Evolutionary conservation across 164 flowering plant genomes (phyloP).

Genomic region (Kalanchoe fedtschenkoi): DNA sequence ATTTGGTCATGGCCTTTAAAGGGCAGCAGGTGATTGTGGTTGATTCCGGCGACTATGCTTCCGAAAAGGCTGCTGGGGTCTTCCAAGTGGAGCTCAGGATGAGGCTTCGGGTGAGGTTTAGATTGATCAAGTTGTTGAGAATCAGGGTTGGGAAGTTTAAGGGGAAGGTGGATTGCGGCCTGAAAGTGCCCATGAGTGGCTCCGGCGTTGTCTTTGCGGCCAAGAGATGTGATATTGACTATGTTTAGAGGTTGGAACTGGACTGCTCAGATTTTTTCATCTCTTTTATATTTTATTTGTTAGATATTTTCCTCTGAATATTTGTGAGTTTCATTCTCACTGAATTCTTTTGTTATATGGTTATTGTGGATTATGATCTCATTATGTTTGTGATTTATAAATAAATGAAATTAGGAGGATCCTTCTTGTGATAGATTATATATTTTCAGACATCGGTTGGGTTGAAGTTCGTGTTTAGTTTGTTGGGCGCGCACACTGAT

Average conservation of each 20-base stretch:
- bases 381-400: background rate
- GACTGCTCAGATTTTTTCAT: background rate
- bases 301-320: background rate
- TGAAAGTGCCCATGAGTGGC: background rate
- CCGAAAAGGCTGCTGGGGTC: background rate
- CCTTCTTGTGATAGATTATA: background rate
- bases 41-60: background rate
- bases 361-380: background rate
- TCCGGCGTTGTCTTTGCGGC: background rate
- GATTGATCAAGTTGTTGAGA: slow-evolving; percentile 2
- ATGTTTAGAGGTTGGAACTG: background rate
- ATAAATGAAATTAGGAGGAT: background rate
- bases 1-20: background rate
- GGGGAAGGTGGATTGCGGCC: slow-evolving; percentile 5
- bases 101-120: slow-evolving; percentile 2
- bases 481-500: too few relatives aligned
- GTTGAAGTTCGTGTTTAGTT: too few relatives aligned
- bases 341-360: background rate
- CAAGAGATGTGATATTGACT: background rate
- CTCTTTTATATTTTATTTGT: background rate
- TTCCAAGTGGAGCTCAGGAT: background rate
- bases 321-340: background rate
- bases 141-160: background rate
- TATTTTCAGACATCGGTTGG: too few relatives aligned
- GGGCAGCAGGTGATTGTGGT: slow-evolving; percentile 5